Evolutionary conservation across 352 stramenopile species (phyloP), one percentile per base, ranked within the genome.

Genomic region (Phytophthora europaea): DNA sequence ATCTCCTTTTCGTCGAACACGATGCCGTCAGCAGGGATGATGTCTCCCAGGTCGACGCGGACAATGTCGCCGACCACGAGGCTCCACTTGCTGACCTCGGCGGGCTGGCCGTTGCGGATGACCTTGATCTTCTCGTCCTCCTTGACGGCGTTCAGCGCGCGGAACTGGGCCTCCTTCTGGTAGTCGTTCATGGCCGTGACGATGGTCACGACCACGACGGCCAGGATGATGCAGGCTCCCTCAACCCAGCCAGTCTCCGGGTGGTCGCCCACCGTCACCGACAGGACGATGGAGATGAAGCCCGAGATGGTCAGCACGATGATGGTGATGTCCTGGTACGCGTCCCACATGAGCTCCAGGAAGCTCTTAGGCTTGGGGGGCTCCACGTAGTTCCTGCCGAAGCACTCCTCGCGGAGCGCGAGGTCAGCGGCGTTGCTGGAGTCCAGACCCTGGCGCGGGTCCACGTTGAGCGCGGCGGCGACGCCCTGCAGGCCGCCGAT

Each of bases 21-120:
- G 34, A 98, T 84, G 54, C 89, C 89, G 66, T 98, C 95, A 5
- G 92, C 93, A 0, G 94, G 91, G 36, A 98, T 85, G 26, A 95
- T 94, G 71, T 98, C 95, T n/a, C 95, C 94, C 43, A 90, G 58
- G 64, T 90, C 80, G 1, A 91, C 80, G 57, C 83, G 80, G 38
- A 98, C 82, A 57, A 98, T 85, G 70, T 98, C 94, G 31, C 94
- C 94, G n/a, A 98, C 94, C 34, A 98, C 78, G 12, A 98, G 74
- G 31, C 96, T 79, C 61, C 72, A 93, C 80, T 93, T 93, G 70
- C 69, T 84, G 4, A 93, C 82, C 56, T 91, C 84, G 26, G 63
- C 72, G 0, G 84, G 82, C 31, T 71, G 62, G 55, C 88, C 85
- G 56, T 94, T 87, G 65, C 89, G 83, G 45, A 89, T 80, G 7